A percentile compares a stretch with the other conserved stretches of the same genome.
Evolutionary conservation across 2,329 filamentous ascomycete species (phyloP).

Genomic region (Fusarium tuaranense): DNA sequence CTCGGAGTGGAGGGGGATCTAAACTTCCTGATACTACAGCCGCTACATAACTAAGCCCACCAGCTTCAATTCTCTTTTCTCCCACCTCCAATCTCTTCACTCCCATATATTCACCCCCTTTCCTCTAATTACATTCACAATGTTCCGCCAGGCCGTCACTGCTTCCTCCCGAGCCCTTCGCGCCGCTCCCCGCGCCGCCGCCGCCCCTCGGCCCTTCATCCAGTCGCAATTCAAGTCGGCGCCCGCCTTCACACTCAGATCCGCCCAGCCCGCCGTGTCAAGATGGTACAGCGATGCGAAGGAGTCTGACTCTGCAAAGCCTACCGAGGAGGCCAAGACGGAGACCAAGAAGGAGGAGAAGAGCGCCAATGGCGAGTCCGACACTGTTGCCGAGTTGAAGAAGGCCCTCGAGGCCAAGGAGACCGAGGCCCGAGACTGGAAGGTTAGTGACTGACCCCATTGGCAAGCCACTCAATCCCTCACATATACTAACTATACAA

Average conservation of each 20-base stretch:
- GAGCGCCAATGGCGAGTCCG: conserved; percentile 45
- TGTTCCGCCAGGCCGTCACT: conserved; percentile 61
- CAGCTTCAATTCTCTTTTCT: conserved; percentile 10
- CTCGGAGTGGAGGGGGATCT: conserved; percentile 19
- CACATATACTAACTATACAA: conserved; percentile 16
- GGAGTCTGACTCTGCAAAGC: conserved; percentile 47
- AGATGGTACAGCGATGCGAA: conserved; percentile 65
- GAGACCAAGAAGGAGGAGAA: conserved; percentile 47
- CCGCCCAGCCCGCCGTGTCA: conserved; percentile 48
- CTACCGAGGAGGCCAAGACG: conserved; percentile 44
- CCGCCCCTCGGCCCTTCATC: conserved; percentile 50
- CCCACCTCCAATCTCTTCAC: conserved; percentile 13
- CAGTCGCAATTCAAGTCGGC: conserved; percentile 54
- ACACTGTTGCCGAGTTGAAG: conserved; percentile 59
- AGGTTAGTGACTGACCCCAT: conserved; percentile 67
- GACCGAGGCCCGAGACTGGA: conserved; percentile 76
- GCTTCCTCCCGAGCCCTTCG: conserved; percentile 59
- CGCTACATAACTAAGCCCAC: conserved; percentile 31
- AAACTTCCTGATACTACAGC: conserved; percentile 44
- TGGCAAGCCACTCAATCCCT: background rate
- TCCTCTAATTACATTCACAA: conserved; percentile 41
- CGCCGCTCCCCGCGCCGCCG: conserved; percentile 52
- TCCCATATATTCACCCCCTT: conserved; percentile 10
- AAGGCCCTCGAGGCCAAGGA: conserved; percentile 66
- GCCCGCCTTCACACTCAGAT: conserved; percentile 52